Evolutionary conservation across 2,329 filamentous ascomycete genomes (phyloP).

Genomic region (Cladosporium sp.): DNA sequence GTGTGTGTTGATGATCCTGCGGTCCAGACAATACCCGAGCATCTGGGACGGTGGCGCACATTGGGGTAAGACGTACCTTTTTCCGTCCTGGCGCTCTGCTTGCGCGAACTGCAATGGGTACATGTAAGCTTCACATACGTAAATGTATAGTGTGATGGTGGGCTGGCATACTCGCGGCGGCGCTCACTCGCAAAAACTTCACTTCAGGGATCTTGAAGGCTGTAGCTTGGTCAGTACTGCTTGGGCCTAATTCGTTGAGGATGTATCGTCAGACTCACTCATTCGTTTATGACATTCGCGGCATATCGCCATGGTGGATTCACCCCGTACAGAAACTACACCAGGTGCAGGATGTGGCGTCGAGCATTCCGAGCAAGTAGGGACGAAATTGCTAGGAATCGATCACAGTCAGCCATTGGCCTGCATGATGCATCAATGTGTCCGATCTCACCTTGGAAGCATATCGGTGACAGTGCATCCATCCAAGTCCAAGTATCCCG

Average conservation of each 20-base stretch:
- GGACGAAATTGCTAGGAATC: slow-evolving; percentile 64
- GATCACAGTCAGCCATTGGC: background rate
- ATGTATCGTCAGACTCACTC: slow-evolving; percentile 41
- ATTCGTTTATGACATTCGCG: slow-evolving; percentile 76
- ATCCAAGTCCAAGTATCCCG: slow-evolving; percentile 72
- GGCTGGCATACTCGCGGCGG: slow-evolving; percentile 36
- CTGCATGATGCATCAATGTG: background rate
- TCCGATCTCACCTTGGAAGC: slow-evolving; percentile 56
- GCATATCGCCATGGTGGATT: slow-evolving; percentile 70
- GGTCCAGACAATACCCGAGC: slow-evolving; percentile 18
- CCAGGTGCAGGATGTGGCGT: slow-evolving; percentile 59
- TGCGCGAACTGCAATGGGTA: slow-evolving; percentile 6
- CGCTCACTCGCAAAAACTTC: slow-evolving; percentile 69
- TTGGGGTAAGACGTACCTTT: slow-evolving; percentile 15
- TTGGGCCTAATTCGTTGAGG: background rate
- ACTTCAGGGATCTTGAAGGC: slow-evolving; percentile 72
- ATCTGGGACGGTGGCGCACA: background rate
- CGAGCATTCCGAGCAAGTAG: slow-evolving; percentile 74
- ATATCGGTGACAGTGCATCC: slow-evolving; percentile 73
- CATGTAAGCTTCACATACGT: background rate
- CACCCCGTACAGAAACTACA: slow-evolving; percentile 68
- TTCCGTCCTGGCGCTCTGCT: slow-evolving; percentile 12
- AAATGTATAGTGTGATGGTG: background rate
- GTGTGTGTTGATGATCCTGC: background rate
- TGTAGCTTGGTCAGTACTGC: slow-evolving; percentile 19